Evolutionary conservation across 371 early-diverging fungal species (phyloP), one percentile per base, ranked within the genome.

Genomic region (Edhazardia aedis): DNA sequence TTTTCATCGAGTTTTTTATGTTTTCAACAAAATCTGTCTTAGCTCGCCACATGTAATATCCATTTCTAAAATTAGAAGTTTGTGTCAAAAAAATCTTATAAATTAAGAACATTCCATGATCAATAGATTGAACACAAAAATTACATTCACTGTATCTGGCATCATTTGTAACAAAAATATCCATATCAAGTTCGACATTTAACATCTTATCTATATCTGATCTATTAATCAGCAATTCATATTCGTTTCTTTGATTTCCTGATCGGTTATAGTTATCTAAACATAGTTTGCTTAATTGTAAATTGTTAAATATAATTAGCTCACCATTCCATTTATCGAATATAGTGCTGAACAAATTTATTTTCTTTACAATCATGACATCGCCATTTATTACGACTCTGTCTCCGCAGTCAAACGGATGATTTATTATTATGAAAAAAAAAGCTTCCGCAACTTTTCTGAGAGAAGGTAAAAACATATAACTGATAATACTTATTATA

Each of bases 321-420:
- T 56, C 58, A 4, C 70, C 70, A 44, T 64, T 61, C 72, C 72
- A 72, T 23, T 58, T 52, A 38, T 56, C 62, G 33, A 69, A 61
- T 14, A 43, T 53, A 21, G 72, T 69, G 21, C 51, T 59, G 23
- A 62, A 60, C n/a, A 74, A 38, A 9, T 56, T 52, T 11, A 74
- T 68, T 44, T 66, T 50, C 28, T 59, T 50, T 4, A 74, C 74
- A 18, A 74, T 58, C 51, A 69, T 50, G 29, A 64, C 70, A 24
- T 67, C 65, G 46, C 55, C 62, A 36, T 64, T 57, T n/a, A 74
- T 49, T 52, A 48, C 45, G 9, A 74, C 58, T 53, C 71, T 47
- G 51, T 74, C 74, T 11, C 71, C 74, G 9, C 63, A 58, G 46
- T 74, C 71, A 28, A 65, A 74, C 2, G 74, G 74, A 58, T 70